phyloP scores from a whole-genome alignment of 176 grass and related monocot genomes.

The Triticum turgidum region DNA sequence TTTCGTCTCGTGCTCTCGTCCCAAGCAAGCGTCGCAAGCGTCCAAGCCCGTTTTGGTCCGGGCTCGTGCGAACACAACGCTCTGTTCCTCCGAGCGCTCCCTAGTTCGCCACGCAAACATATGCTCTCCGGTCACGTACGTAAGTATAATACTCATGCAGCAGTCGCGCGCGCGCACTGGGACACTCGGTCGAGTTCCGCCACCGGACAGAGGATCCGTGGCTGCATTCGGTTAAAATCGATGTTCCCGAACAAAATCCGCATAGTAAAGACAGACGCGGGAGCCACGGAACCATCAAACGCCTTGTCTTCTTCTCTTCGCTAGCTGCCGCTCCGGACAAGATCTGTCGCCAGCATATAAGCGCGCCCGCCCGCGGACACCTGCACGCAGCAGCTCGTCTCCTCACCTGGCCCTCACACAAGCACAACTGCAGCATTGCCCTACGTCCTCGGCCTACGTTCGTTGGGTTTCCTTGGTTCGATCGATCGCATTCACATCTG shows the following conservation, averaged over 20 bases:
- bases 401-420: background rate
- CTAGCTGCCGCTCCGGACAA: background rate
- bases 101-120: background rate
- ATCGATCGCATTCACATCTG: background rate
- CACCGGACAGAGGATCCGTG: background rate
- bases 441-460: no score
- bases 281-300: conserved; percentile 23
- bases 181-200: background rate
- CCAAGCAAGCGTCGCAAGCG: no score
- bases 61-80: no score
- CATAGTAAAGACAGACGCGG: conserved; percentile 25
- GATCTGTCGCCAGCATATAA: background rate
- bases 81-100: background rate
- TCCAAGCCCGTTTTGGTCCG: no score
- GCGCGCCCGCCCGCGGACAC: background rate
- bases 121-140: background rate
- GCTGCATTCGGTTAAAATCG: background rate
- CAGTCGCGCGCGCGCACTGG: no score
- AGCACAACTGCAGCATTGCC: no score
- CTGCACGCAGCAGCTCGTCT: conserved; percentile 26
- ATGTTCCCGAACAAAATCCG: conserved; percentile 16
- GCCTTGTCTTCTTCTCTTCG: background rate
- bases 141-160: background rate
- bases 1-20: background rate
- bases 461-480: background rate